phyloP scores from a whole-genome alignment of 768 basidiomycete genomes.

The Cystofilobasidium macerans region DNA sequence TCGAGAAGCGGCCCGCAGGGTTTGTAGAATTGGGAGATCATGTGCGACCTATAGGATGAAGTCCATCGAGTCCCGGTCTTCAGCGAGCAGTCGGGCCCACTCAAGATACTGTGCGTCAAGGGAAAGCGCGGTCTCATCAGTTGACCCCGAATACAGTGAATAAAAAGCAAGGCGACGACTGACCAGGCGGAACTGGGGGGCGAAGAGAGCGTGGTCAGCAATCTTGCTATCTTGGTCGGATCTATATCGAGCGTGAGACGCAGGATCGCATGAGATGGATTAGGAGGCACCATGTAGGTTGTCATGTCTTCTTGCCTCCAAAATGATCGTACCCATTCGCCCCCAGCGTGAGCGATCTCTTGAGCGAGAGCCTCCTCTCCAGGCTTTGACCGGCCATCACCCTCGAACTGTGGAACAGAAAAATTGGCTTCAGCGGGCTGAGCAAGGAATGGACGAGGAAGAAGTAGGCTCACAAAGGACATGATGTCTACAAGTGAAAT shows the following conservation, averaged over 20 bases:
- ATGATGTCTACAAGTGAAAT: no score
- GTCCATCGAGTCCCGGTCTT: not conserved
- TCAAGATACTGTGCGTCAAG: no score
- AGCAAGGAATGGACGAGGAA: no score
- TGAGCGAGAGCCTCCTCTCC: conserved; percentile 53
- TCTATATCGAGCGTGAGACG: not conserved
- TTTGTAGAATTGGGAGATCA: no score
- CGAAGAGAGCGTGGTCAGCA: not conserved
- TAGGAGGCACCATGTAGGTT: conserved; percentile 14
- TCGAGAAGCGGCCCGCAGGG: no score
- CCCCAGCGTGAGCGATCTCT: conserved; percentile 50
- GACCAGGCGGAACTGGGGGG: not conserved
- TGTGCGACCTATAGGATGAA: no score
- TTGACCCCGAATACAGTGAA: no score
- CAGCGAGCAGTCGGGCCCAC: conserved; percentile 9
- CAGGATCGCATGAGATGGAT: no score
- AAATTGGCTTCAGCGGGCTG: not conserved
- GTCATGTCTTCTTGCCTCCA: conserved; percentile 54
- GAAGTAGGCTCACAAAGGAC: conserved; percentile 42
- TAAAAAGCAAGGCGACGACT: no score
- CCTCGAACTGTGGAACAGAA: not conserved
- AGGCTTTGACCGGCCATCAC: conserved; percentile 36
- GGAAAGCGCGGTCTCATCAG: no score
- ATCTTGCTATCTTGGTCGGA: no score
- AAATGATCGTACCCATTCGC: conserved; percentile 49